Evolutionary conservation across 768 basidiomycete genomes (phyloP).

Genomic region (Gyrodon lividus): DNA sequence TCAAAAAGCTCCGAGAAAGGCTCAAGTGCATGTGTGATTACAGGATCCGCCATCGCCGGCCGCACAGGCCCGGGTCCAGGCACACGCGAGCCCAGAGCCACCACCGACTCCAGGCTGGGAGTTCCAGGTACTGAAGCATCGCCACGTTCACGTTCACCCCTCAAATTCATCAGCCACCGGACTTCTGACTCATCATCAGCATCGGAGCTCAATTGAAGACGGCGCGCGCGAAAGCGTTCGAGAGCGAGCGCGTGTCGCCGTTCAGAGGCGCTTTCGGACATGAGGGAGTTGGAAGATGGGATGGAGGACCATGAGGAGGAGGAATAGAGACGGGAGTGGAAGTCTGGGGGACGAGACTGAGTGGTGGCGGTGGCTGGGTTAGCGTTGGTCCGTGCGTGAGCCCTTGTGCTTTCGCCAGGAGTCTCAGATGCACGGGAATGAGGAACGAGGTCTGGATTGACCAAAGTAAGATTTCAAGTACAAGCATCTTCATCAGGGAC

Average conservation of each 20-base stretch:
- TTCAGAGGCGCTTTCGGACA: conserved; percentile 45
- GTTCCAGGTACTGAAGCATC: conserved; percentile 10
- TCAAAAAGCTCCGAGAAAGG: conserved; percentile 25
- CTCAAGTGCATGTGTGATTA: conserved; percentile 11
- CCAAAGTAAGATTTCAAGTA: not conserved
- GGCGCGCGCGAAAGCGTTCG: conserved; percentile 31
- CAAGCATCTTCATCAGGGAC: not conserved
- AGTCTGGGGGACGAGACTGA: conserved; percentile 12
- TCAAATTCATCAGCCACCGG: conserved; percentile 21
- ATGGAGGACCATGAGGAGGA: conserved; percentile 29
- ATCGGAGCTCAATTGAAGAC: conserved; percentile 21
- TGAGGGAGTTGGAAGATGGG: conserved; percentile 39
- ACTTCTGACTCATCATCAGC: conserved; percentile 24
- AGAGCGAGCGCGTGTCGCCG: conserved; percentile 39
- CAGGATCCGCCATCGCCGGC: conserved; percentile 3
- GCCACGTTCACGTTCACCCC: conserved; percentile 16
- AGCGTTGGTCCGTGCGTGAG: conserved; percentile 7
- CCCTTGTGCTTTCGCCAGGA: conserved; percentile 18
- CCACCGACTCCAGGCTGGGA: conserved; percentile 13
- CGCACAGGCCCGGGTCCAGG: not conserved
- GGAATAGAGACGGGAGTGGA: conserved; percentile 17
- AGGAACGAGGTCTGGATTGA: not conserved
- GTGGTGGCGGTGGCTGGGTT: conserved; percentile 3
- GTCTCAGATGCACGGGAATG: conserved; percentile 12
- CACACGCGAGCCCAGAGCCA: conserved; percentile 9